Evolutionary conservation across 495 filamentous ascomycete genomes (phyloP).

Genomic region (Trichoderma orchidacearum): DNA sequence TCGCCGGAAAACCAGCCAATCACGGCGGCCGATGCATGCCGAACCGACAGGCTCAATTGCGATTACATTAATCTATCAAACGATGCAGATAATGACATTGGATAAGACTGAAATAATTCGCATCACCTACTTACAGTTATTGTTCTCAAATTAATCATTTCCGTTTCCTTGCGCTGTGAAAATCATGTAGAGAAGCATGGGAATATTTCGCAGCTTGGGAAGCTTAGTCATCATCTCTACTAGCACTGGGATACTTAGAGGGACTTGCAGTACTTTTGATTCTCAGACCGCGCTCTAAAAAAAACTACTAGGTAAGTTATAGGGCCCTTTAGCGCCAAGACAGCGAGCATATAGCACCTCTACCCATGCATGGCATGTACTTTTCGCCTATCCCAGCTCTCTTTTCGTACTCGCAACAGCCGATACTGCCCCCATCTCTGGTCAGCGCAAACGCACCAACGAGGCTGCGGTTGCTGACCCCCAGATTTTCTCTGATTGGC

Average conservation of each 20-base stretch:
- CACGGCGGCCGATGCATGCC: not conserved
- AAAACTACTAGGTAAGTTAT: no score
- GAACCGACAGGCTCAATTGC: not conserved
- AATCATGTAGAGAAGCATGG: no score
- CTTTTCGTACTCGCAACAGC: not conserved
- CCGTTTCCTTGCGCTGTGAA: no score
- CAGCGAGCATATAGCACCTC: no score
- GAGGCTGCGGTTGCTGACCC: not conserved
- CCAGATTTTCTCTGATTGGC: not conserved
- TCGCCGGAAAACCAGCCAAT: slow-evolving; percentile 9
- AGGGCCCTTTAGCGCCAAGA: no score
- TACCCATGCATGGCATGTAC: no score
- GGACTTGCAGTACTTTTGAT: not conserved
- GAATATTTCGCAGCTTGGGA: no score
- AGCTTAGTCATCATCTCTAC: not conserved
- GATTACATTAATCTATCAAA: not conserved
- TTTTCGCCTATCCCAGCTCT: not conserved
- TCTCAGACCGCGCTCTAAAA: not conserved
- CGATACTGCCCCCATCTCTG: no score
- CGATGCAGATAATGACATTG: not conserved
- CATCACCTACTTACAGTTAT: no score
- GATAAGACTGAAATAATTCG: no score
- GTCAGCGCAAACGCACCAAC: not conserved
- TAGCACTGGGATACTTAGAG: not conserved
- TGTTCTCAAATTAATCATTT: no score